phyloP scores from a whole-genome alignment of 768 basidiomycete species.

The Phaeotremella fagi region DNA sequence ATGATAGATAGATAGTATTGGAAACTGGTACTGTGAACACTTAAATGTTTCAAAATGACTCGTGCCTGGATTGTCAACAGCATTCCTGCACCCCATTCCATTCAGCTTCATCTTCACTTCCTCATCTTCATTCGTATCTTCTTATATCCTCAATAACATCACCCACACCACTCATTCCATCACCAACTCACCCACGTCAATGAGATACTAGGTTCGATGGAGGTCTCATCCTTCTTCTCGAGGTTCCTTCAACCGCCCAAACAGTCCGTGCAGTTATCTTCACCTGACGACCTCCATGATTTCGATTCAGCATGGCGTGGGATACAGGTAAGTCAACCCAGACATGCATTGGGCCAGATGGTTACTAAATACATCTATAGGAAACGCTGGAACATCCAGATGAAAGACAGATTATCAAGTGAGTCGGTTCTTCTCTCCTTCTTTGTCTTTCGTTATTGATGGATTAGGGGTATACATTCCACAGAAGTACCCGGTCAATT shows the following conservation, averaged over 20 bases:
- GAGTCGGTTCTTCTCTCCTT: background rate
- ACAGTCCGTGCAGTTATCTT: conserved; percentile 1
- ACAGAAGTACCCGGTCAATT: conserved; percentile 76
- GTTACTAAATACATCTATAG: too few species aligned
- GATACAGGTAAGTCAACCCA: conserved; percentile 33
- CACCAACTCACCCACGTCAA: background rate
- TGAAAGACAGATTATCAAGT: conserved; percentile 68
- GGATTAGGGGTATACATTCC: conserved; percentile 62
- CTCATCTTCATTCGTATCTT: background rate
- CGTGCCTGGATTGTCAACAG: background rate
- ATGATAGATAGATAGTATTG: background rate
- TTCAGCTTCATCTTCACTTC: too few species aligned
- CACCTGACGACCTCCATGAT: conserved; percentile 26
- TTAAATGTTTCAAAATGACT: background rate
- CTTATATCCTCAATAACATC: background rate
- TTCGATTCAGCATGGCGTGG: conserved; percentile 37
- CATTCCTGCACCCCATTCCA: too few species aligned
- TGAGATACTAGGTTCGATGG: conserved; percentile 10
- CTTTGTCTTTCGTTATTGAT: conserved; percentile 1
- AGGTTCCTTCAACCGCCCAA: conserved; percentile 35
- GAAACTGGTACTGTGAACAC: background rate
- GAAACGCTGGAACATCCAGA: conserved; percentile 80
- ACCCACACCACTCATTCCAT: background rate
- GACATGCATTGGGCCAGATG: too few species aligned
- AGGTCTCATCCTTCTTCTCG: conserved; percentile 34